Evolutionary conservation across 73 alveolate genomes (phyloP).

Genomic region (Stentor coeruleus): DNA sequence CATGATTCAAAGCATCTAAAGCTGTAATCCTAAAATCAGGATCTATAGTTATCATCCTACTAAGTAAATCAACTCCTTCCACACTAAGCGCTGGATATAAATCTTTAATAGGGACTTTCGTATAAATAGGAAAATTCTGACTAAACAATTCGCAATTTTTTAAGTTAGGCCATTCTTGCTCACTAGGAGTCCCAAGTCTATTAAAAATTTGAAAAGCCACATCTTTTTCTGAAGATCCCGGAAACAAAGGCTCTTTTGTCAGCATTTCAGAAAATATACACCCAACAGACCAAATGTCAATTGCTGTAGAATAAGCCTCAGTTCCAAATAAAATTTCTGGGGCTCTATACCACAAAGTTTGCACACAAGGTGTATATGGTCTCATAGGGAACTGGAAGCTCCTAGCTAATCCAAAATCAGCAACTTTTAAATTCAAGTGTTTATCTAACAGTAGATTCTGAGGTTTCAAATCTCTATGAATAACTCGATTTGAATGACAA

Average conservation of each 20-base stretch:
- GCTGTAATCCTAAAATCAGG: constrained; percentile 74
- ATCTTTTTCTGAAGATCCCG: constrained; percentile 49
- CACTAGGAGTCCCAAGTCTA: constrained; percentile 49
- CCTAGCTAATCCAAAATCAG: constrained; percentile 97
- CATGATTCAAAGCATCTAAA: constrained; percentile 61
- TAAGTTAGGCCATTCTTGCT: constrained; percentile 61
- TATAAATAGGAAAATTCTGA: constrained; percentile 51
- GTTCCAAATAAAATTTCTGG: constrained; percentile 51
- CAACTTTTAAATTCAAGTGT: constrained; percentile 76
- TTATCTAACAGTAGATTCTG: constrained; percentile 75
- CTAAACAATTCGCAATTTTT: constrained; percentile 54
- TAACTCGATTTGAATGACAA: constrained; percentile 86
- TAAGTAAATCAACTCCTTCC: constrained; percentile 65
- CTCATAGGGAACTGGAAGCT: constrained; percentile 87
- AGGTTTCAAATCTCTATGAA: constrained; percentile 95
- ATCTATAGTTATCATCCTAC: constrained; percentile 60
- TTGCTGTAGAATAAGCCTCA: constrained; percentile 46
- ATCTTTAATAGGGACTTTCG: constrained; percentile 36
- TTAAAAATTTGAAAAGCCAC: constrained; percentile 37
- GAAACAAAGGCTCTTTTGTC: constrained; percentile 40
- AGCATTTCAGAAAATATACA: constrained; percentile 55
- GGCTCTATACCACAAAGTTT: constrained; percentile 59
- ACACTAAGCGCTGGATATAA: constrained; percentile 65
- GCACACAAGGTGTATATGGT: constrained; percentile 70
- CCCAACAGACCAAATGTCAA: constrained; percentile 63